These are phyloP conservation scores for Pyronema omphalodes DNA, from an alignment of 495 filamentous ascomycete genomes.

Conservation along the genomic window DNA sequence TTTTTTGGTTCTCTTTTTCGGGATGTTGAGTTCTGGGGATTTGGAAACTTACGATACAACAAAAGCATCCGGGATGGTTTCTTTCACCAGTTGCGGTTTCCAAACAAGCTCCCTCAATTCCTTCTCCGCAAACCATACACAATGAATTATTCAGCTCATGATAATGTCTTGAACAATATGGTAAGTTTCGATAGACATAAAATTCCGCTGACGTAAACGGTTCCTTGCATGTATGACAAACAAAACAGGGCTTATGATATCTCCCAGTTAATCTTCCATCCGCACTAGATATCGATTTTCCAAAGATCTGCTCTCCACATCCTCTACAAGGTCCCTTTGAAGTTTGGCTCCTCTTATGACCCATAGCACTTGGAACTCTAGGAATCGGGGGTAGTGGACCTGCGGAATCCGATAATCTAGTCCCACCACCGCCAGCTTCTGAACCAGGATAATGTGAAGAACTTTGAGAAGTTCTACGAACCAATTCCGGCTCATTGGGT, in stretches of 20 bases:
- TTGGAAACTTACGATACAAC: constrained; percentile 45
- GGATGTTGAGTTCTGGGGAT: neutral
- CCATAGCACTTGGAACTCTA: neutral
- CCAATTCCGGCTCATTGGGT: no score
- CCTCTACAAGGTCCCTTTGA: constrained; percentile 65
- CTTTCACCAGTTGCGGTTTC: constrained; percentile 61
- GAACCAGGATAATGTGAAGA: no score
- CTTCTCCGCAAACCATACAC: constrained; percentile 57
- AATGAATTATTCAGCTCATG: constrained; percentile 76
- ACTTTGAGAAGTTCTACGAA: no score
- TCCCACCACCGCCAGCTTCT: no score
- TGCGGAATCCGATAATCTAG: no score
- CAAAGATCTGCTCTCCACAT: constrained; percentile 58
- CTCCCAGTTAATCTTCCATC: constrained; percentile 84
- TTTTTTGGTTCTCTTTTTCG: neutral
- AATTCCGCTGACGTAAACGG: constrained; percentile 82
- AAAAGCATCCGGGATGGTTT: constrained; percentile 76
- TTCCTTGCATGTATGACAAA: constrained; percentile 63
- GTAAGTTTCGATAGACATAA: constrained; percentile 71
- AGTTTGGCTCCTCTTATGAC: constrained; percentile 20
- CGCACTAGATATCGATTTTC: constrained; percentile 83
- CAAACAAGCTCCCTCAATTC: constrained; percentile 91
- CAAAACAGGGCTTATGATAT: constrained; percentile 88
- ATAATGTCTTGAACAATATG: constrained; percentile 85
- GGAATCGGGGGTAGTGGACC: no score